Percentiles rank a stretch among this genome's conserved stretches.
Conservation (phyloP, 345 rosid genomes). For the Punica granatum region DNA sequence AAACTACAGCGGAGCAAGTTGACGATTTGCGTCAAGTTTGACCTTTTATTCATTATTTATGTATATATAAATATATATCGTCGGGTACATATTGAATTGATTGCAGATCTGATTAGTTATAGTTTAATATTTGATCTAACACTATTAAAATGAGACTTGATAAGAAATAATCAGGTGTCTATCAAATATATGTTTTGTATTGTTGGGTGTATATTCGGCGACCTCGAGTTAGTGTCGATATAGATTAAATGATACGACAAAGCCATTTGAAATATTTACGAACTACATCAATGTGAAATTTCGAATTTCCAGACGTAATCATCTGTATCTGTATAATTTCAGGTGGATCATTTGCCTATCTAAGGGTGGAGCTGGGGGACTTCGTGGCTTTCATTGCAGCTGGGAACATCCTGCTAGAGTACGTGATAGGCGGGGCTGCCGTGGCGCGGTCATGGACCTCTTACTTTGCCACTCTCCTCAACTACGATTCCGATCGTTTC, state of each 20-base stretch:
- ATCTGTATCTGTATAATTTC: neutral
- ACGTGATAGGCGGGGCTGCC: conserved; percentile 62
- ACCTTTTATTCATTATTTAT: neutral
- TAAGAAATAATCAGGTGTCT: neutral
- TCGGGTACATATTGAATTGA: too few species aligned
- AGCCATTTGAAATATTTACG: too few species aligned
- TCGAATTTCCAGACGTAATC: neutral
- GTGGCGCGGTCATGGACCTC: conserved; percentile 84
- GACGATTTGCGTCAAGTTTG: neutral
- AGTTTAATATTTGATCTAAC: too few species aligned
- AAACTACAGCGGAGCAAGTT: too few species aligned
- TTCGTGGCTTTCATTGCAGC: conserved; percentile 71
- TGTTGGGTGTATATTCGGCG: too few species aligned
- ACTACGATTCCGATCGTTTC: conserved; percentile 41
- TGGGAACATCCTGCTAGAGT: conserved; percentile 76
- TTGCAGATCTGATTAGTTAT: too few species aligned
- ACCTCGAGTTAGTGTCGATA: too few species aligned
- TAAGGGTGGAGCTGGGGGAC: conserved; percentile 82
- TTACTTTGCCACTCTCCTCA: conserved; percentile 69
- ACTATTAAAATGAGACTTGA: neutral
- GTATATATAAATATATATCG: too few species aligned
- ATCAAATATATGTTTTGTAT: too few species aligned
- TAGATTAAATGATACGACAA: too few species aligned
- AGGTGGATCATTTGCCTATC: conserved; percentile 91
- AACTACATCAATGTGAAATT: too few species aligned